Base-by-base conservation (phyloP, 768 basidiomycete species). In the Wakefieldia striispora region DNA sequence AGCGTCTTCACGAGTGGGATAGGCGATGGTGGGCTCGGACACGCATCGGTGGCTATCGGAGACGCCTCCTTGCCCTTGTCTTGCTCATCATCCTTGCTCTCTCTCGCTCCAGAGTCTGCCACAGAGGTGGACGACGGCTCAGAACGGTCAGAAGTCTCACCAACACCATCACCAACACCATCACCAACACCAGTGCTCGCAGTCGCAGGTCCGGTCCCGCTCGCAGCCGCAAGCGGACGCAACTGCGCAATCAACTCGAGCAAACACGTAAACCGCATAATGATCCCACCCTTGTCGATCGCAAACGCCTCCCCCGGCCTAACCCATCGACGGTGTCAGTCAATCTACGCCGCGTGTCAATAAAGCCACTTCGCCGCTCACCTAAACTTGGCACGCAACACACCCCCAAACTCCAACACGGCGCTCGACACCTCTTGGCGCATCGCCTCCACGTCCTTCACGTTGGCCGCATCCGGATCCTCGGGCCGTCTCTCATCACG, bases 1-100 rank as follows among this genome's bases (percentile, higher is more conserved):
- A 83, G 75, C 27, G 55, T 58, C 59, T 76, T 75, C 46, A 51
- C 45, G 34, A 68, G 47, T 26, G 63, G 63, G 8, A 62, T 50
- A 12, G 45, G n/a, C 0, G 51, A 19, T 12, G 51, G 21, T 9
- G 37, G 19, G 21, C 29, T 41, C 8, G 31, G 36, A 12, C 31
- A 11, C 9, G 37, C 42, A 37, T 21, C 39, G 6, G 17, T 4
- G 24, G 16, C n/a, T n/a, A 3, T 40, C 37, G 17, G 17, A 19
- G 12, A 7, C 10, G 12, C 21, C 4, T 47, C 27, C 14, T 13
- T 7, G 41, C 26, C 33, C 5, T 17, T 20, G 40, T 16, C 17
- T 6, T 29, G 29, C 29, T 29, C 26, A 26, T 26, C 29, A 6
- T 13, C 29, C 13, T 13, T 29, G 29, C 29, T 29, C 4, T 10